Conservation (phyloP, 805 yeast species). For the Hanseniaspora taiwanica region DNA sequence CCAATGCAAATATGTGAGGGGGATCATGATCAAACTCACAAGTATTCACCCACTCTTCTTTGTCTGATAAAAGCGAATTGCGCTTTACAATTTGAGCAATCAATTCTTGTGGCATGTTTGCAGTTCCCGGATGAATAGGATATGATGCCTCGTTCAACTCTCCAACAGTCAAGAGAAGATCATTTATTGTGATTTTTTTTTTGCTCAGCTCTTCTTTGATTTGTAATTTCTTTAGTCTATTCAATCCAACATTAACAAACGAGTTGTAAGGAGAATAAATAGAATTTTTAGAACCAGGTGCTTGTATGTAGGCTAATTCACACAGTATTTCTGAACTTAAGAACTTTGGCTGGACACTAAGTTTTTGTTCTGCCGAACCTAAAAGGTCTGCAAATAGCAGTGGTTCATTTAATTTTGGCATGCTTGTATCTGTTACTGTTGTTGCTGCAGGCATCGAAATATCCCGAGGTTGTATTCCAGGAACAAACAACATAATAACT, state of each 20-base stretch:
- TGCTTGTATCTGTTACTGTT: too few species aligned
- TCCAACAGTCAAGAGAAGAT: conserved; percentile 38
- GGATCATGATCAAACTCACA: conserved; percentile 41
- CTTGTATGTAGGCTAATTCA: conserved; percentile 29
- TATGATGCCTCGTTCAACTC: conserved; percentile 38
- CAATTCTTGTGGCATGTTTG: conserved; percentile 9
- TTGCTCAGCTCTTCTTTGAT: conserved; percentile 19
- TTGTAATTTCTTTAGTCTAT: conserved; percentile 41
- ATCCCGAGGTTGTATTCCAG: conserved; percentile 44
- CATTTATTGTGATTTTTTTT: conserved; percentile 32
- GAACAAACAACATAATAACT: conserved; percentile 45
- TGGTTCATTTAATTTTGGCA: too few species aligned
- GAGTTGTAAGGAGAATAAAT: conserved; percentile 42
- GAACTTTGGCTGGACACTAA: conserved; percentile 1
- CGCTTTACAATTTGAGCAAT: conserved; percentile 8
- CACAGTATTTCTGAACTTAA: background rate
- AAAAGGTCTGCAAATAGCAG: conserved; percentile 3
- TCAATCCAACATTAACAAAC: conserved; percentile 41
- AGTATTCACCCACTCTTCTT: conserved; percentile 7
- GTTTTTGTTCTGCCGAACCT: conserved; percentile 2
- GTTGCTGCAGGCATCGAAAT: conserved; percentile 9
- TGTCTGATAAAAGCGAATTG: conserved; percentile 4
- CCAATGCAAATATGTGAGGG: conserved; percentile 62
- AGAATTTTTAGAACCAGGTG: conserved; percentile 56
- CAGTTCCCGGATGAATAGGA: conserved; percentile 42